Evolutionary conservation across 257 asterid species (phyloP), one percentile per base, ranked within the genome.

Genomic region (Marsdenia floribunda): DNA sequence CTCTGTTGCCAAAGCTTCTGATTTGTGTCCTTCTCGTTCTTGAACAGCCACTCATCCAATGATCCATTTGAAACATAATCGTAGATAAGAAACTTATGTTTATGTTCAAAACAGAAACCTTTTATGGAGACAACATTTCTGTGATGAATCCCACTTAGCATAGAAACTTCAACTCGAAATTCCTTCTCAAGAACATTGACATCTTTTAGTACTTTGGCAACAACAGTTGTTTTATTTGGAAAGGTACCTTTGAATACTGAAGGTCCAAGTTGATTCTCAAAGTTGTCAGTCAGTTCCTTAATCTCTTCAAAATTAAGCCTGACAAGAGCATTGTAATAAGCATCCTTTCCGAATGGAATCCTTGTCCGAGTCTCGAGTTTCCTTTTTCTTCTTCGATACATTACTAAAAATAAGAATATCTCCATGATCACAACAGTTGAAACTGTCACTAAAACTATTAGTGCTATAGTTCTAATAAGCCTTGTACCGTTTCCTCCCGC

Each of bases 41-140:
- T 67, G 57, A 82, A 72, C 61, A 89, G 80, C 96, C 92, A 89
- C 61, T 85, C 76, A 77, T 86, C 85, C 66, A 89, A 73, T 1
- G 96, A 89, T 21, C 92, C 96, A 50, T 86, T 82, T 0, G 84
- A 80, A 13, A 87, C 85, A n/a, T 78, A 82, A 84, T 89, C 91
- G 16, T 87, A 89, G 8, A 89, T 75, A 33, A 87, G 84, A 40
- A 81, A 11, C 78, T 89, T 89, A 75, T 83, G 85, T 53, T 77
- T 80, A 21, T 73, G 73, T 13, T 89, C 95, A 37, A 76, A 89
- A 33, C 95, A 87, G 73, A 89, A 89, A 14, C 92, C 95, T 76
- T 87, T 89, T 0, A 89, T 66, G 0, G 95, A 82, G 13, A 60
- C 88, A 10, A 89, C 81, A 65, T 89, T 89, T 21, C 92, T 78